Evolutionary conservation across 768 basidiomycete species (phyloP), one percentile per base, ranked within the genome.

Genomic region (Mycena indigotica): DNA sequence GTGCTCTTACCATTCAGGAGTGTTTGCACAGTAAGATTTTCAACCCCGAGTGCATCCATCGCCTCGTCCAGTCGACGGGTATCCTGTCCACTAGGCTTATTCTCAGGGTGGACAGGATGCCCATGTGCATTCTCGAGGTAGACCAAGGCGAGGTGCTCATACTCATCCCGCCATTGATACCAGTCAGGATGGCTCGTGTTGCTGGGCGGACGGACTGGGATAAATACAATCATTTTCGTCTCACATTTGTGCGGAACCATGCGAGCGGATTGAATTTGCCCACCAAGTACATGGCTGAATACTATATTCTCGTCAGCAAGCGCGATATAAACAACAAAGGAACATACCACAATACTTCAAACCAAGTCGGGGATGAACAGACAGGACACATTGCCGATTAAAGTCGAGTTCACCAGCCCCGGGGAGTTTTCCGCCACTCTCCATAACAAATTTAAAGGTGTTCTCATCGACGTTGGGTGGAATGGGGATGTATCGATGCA

Each of bases 41-140:
- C 49, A 10, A 39, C 24, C 8, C 54, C 54, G 5, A 26, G 21
- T 5, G 54, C 50, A 8, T 52, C 1, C 1, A 60, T 50, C 12
- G 58, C 58, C 6, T 28, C 41, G 0, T 28, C 16, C 4, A 60
- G 54, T 15, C 32, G 50, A 1, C 23, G 8, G 3, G 38, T 21
- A 21, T 60, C 58, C 1, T 55, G 24, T 2, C 53, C 21, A 10
- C 41, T 52, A 5, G 59, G 59, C 24, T 60, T 60, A 12, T 8
- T 19, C 2, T 24, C 5, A 0, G 59, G 59, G 28, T 60, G 59
- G 5, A 25, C 44, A 0, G 59, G 59, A 28, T 60, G 59, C 19
- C 56, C 56, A 24, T 60, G 55, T 0, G 54, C n/a, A n/a, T 49
- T 60, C 0, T 17, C 16, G 5, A 60, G 17, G 23, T 48, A 3